Conservation (phyloP, 2,329 filamentous ascomycete genomes). For the Penicillium sp. region DNA sequence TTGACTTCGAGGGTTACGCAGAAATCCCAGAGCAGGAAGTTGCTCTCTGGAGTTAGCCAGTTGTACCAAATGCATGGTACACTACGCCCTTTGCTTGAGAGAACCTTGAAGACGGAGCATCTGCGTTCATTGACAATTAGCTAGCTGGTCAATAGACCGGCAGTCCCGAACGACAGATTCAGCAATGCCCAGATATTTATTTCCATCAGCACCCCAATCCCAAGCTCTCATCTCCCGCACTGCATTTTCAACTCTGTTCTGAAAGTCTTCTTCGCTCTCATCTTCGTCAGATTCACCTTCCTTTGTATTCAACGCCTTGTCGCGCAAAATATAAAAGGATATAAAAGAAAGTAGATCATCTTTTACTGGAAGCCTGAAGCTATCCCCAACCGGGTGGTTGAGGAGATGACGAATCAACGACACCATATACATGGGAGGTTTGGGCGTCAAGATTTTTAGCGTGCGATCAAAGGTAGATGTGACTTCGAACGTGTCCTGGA, state of each 20-base stretch:
- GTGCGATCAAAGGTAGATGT: constrained; percentile 9
- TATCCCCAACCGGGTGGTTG: neutral
- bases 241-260: constrained; percentile 12
- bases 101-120: too few species aligned
- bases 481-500: constrained; percentile 14
- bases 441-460: neutral
- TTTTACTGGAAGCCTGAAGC: constrained; percentile 2
- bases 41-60: too few species aligned
- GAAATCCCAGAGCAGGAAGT: too few species aligned
- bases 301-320: neutral
- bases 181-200: constrained; percentile 4
- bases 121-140: neutral
- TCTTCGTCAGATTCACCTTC: constrained; percentile 9
- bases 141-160: constrained; percentile 5
- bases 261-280: constrained; percentile 14
- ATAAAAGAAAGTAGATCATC: constrained; percentile 10
- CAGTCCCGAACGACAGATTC: constrained; percentile 12
- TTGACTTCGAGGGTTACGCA: too few species aligned
- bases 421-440: neutral
- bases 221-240: constrained; percentile 6
- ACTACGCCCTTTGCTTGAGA: too few species aligned
- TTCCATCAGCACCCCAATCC: constrained; percentile 9
- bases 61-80: too few species aligned
- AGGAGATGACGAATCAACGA: neutral
- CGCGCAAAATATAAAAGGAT: constrained; percentile 9